Conservation (phyloP, 306 rosid genomes). For the Pueraria montana region DNA sequence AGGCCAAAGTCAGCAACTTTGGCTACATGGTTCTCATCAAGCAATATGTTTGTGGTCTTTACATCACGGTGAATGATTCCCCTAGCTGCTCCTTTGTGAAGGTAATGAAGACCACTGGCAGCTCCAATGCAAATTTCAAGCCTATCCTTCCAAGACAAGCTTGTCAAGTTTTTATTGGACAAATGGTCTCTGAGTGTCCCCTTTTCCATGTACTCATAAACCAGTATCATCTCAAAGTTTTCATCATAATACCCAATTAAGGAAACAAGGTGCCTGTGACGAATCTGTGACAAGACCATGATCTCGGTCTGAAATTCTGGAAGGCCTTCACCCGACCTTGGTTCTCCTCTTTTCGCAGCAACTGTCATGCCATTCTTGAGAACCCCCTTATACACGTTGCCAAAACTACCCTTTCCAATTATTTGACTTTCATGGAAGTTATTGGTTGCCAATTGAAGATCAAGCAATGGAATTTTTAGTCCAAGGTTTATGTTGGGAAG, state of each 20-base stretch:
- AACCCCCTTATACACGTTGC: conserved; percentile 58
- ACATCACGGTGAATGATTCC: conserved; percentile 69
- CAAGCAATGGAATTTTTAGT: conserved; percentile 52
- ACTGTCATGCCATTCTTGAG: conserved; percentile 50
- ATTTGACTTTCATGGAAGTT: conserved; percentile 45
- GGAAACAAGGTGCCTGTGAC: conserved; percentile 64
- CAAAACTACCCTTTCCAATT: conserved; percentile 65
- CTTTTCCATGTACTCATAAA: conserved; percentile 63
- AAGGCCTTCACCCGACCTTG: conserved; percentile 59
- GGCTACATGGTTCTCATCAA: conserved; percentile 60
- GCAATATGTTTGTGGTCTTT: conserved; percentile 62
- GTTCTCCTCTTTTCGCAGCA: conserved; percentile 62
- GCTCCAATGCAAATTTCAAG: conserved; percentile 69
- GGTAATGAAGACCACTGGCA: conserved; percentile 66
- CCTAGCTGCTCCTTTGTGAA: conserved; percentile 56
- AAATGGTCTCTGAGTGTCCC: conserved; percentile 62
- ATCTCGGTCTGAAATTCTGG: conserved; percentile 60
- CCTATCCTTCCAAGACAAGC: conserved; percentile 59
- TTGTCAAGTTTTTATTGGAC: conserved; percentile 41
- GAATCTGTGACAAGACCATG: conserved; percentile 59
- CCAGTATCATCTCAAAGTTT: conserved; percentile 61
- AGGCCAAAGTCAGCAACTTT: conserved; percentile 75
- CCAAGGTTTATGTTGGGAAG: conserved; percentile 48
- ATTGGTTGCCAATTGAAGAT: conserved; percentile 54
- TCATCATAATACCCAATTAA: conserved; percentile 65